These are phyloP conservation scores for Hortaea sp. DNA, from an alignment of 2,329 filamentous ascomycete genomes.

Conservation along the genomic window DNA sequence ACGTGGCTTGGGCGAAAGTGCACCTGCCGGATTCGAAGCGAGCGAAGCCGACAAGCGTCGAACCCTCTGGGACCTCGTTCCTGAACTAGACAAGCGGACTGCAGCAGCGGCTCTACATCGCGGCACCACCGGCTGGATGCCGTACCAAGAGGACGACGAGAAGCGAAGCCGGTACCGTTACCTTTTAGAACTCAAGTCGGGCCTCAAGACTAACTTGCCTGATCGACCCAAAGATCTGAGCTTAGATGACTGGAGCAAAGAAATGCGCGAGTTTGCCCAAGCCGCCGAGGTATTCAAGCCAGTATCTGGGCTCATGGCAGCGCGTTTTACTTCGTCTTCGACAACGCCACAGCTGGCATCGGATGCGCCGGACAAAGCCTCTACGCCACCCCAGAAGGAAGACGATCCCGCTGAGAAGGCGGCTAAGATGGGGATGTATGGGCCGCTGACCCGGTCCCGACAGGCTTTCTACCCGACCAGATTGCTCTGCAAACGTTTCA, in stretches of 20 bases:
- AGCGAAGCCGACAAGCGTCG: slow-evolving; percentile 54
- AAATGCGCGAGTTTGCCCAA: slow-evolving; percentile 67
- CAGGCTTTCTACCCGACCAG: slow-evolving; percentile 69
- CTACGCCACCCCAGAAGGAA: slow-evolving; percentile 38
- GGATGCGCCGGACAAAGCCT: slow-evolving; percentile 17
- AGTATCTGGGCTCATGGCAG: slow-evolving; percentile 85
- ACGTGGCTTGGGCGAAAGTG: slow-evolving; percentile 61
- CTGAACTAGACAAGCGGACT: slow-evolving; percentile 30
- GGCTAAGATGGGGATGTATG: slow-evolving; percentile 86
- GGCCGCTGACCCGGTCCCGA: slow-evolving; percentile 66
- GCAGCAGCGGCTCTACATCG: slow-evolving; percentile 39
- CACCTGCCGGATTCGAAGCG: slow-evolving; percentile 52
- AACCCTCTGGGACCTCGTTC: slow-evolving; percentile 41
- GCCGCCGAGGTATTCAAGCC: slow-evolving; percentile 79
- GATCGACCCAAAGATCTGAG: slow-evolving; percentile 41
- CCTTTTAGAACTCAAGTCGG: slow-evolving; percentile 71
- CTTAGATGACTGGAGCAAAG: slow-evolving; percentile 66
- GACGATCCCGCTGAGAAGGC: slow-evolving; percentile 76
- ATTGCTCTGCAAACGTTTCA: slow-evolving; percentile 89
- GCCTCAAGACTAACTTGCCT: slow-evolving; percentile 49
- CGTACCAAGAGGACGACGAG: slow-evolving; percentile 70
- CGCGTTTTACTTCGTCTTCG: slow-evolving; percentile 71
- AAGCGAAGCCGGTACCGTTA: slow-evolving; percentile 73
- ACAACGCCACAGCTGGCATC: slow-evolving; percentile 20
- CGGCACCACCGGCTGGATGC: slow-evolving; percentile 56